Conservation (phyloP, 78 protist genomes). For the Dictyostelium discoideum region dicty_2.7 NC_007089.4:4171501-4172000, state of each 20-base stretch:
- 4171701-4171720: neutral
- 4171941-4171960: neutral
- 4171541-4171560: neutral
- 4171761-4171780: neutral
- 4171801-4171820: neutral
- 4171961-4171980: neutral
- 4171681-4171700: neutral
- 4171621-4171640: neutral
- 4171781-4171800: neutral
- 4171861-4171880: neutral
- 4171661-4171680: neutral
- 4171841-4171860: neutral
- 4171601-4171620: neutral
- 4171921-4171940: neutral
- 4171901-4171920: neutral
- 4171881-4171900: neutral
- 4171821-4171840: constrained; percentile 5
- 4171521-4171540: neutral
- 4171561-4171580: neutral
- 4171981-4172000: neutral
- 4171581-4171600: neutral
- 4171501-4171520: neutral
- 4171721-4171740: neutral
- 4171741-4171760: neutral
- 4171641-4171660: neutral